These are phyloP conservation scores for Ormosia semicastrata DNA, from an alignment of 306 rosid species.

Conservation along the genomic window DNA sequence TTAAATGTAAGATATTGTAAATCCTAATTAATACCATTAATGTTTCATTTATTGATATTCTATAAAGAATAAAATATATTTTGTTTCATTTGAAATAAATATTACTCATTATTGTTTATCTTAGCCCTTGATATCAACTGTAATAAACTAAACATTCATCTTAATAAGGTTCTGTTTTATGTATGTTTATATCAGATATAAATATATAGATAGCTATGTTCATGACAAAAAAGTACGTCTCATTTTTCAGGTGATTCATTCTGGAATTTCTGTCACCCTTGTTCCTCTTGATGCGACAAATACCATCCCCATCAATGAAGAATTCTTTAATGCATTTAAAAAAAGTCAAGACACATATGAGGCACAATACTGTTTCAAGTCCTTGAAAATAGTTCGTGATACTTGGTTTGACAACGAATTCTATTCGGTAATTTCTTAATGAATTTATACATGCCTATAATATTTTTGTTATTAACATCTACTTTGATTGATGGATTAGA, in stretches of 20 bases:
- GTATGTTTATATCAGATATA: neutral
- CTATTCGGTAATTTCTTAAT: conserved; percentile 51
- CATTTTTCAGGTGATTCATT: conserved; percentile 72
- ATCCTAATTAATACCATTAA: neutral
- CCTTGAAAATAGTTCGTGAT: conserved; percentile 82
- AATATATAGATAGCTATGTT: neutral
- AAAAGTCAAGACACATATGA: conserved; percentile 61
- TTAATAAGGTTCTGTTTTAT: neutral
- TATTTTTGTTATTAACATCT: neutral
- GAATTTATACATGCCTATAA: neutral
- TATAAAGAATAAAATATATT: neutral
- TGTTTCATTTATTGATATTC: neutral
- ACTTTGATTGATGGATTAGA: conserved; percentile 16
- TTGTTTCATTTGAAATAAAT: neutral
- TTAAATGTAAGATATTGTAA: neutral
- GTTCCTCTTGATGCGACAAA: conserved; percentile 94
- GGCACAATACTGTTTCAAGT: conserved; percentile 76
- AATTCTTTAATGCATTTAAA: conserved; percentile 69
- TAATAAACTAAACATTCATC: neutral
- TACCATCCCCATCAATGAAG: conserved; percentile 68
- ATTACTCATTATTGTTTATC: neutral
- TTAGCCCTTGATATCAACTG: neutral
- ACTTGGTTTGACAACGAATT: conserved; percentile 69
- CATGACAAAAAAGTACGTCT: neutral
- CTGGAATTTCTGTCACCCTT: conserved; percentile 88